Conservation (phyloP, 2,329 filamentous ascomycete genomes). For the Fusarium solani-melongenae region DNA sequence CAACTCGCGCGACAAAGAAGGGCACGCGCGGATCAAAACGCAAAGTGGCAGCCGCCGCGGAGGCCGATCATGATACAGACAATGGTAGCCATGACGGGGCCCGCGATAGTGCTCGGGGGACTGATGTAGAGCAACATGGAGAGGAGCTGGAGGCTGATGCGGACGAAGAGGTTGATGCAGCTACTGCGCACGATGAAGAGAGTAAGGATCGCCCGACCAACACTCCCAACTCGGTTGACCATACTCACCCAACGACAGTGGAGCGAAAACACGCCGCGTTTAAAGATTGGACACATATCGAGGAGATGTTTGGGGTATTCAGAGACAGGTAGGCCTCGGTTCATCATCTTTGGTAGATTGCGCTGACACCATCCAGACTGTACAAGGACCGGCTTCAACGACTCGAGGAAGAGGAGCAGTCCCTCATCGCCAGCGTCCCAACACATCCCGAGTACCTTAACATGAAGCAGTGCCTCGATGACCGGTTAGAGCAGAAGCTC, state of each 20-base stretch:
- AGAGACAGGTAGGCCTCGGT: slow-evolving; percentile 74
- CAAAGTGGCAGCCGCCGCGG: slow-evolving; percentile 46
- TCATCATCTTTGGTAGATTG: neutral
- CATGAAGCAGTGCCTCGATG: slow-evolving; percentile 88
- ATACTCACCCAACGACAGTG: slow-evolving; percentile 60
- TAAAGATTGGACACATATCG: slow-evolving; percentile 81
- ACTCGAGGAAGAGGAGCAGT: slow-evolving; percentile 76
- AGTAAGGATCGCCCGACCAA: slow-evolving; percentile 52
- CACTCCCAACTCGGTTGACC: slow-evolving; percentile 2
- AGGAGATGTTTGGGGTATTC: slow-evolving; percentile 89
- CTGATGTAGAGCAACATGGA: slow-evolving; percentile 58
- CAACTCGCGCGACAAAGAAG: slow-evolving; percentile 52
- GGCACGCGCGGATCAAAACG: slow-evolving; percentile 56
- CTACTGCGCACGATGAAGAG: slow-evolving; percentile 73
- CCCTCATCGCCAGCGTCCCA: slow-evolving; percentile 68
- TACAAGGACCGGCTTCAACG: slow-evolving; percentile 89
- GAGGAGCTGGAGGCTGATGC: slow-evolving; percentile 67
- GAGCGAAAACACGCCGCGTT: slow-evolving; percentile 83
- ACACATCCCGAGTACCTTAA: slow-evolving; percentile 92
- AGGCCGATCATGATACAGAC: slow-evolving; percentile 47
- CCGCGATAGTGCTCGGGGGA: slow-evolving; percentile 50
- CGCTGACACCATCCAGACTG: slow-evolving; percentile 65
- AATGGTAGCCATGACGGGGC: slow-evolving; percentile 48
- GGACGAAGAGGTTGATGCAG: slow-evolving; percentile 69
- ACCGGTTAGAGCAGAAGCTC: slow-evolving; percentile 83